Base-by-base conservation (phyloP, 352 stramenopile genomes). In the Phytophthora litchii region DNA sequence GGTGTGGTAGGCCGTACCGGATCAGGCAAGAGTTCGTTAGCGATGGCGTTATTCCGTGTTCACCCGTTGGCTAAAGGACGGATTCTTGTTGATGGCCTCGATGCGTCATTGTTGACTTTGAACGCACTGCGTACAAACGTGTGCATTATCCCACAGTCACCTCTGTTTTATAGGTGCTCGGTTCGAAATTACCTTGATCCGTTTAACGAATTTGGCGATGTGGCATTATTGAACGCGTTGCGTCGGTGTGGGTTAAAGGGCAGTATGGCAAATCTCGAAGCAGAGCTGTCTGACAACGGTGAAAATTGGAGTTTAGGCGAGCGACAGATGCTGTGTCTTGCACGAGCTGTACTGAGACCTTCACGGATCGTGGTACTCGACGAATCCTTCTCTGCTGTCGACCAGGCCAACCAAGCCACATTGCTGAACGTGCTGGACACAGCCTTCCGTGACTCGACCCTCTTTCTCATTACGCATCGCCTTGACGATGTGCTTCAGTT, bases 381-480 rank as follows among this genome's bases (percentile, higher is more conserved):
- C 61, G 90, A 97, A 37, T 91, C 88, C 2, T 96, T 89, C 31
- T 84, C 84, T 10, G 65, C 81, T 32, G 75, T 90, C 11, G 77
- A 86, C 14, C 63, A 78, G 17, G 51, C 68, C 23, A 80, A 67
- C 9, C 89, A 97, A 57, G 40, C 61, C 13, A 68, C 70, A 36
- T 51, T 96, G 29, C 80, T 95, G 61, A 63, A 72, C 14, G 83
- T 94, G 36, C 95, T 99, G 58, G 83, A 88, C 42, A 72, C 66
- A 6, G 83, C 79, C 34, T 99, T 99, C 64, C 53, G 67, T 9
- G 59, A 89, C 36, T 98, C 89, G 45, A 99, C 98, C 1, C 71
- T 99, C 16, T 70, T 99, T 17, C 99, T 96, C 8, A 98, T 99
- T 52, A 96, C 96, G 1, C 96, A 98, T 68, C 75, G 96, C 5